phyloP scores from a whole-genome alignment of 164 flowering plant species.

The Kalanchoe fedtschenkoi region DNA sequence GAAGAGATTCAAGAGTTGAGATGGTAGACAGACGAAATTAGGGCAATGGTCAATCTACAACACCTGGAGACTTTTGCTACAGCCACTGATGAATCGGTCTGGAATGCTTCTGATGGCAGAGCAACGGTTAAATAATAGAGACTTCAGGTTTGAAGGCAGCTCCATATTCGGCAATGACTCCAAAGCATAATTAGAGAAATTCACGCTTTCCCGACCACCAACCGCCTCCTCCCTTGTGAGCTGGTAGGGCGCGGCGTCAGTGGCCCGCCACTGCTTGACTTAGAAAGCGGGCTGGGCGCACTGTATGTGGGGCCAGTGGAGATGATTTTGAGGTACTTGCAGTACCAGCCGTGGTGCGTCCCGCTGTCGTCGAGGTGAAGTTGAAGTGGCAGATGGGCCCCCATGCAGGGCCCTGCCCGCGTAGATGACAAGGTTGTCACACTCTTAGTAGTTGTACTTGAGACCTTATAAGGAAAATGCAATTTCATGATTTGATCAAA shows the following conservation, averaged over 20 bases:
- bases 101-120: too few relatives aligned
- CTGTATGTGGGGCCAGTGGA: constrained; percentile 40
- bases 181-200: too few relatives aligned
- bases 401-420: constrained; percentile 42
- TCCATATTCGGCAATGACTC: too few relatives aligned
- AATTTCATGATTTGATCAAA: too few relatives aligned
- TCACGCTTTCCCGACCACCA: neutral
- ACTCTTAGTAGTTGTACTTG: constrained; percentile 48
- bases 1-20: too few relatives aligned
- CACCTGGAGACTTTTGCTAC: too few relatives aligned
- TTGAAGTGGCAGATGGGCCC: constrained; percentile 37
- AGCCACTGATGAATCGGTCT: too few relatives aligned
- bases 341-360: constrained; percentile 52
- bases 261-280: constrained; percentile 53
- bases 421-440: constrained; percentile 52
- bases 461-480: too few relatives aligned
- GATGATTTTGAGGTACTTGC: constrained; percentile 52
- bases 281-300: constrained; percentile 37
- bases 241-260: constrained; percentile 36
- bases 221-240: constrained; percentile 13
- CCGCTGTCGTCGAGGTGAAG: constrained; percentile 57
- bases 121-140: too few relatives aligned
- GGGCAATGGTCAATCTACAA: too few relatives aligned
- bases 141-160: too few relatives aligned
- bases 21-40: too few relatives aligned